Evolutionary conservation across 2,329 filamentous ascomycete genomes (phyloP).

Genomic region (Cadophora sp.): DNA sequence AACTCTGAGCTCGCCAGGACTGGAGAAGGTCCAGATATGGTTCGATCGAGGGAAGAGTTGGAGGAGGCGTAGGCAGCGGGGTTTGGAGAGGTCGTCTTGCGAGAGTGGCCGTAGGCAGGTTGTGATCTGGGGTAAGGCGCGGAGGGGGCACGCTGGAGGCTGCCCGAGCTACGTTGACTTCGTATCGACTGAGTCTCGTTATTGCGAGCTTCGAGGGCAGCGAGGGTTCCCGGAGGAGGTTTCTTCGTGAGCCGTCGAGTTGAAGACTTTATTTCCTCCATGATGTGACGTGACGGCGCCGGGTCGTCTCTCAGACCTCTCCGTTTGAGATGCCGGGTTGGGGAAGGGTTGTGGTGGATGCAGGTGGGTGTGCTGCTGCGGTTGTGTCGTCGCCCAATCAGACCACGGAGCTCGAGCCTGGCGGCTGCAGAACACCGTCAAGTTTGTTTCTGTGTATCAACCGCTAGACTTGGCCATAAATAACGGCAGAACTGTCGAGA

Average conservation of each 20-base stretch:
- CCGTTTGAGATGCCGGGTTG: constrained; percentile 22
- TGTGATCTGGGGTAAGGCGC: constrained; percentile 54
- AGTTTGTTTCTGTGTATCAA: constrained; percentile 12
- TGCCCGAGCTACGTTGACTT: constrained; percentile 69
- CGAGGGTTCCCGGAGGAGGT: constrained; percentile 51
- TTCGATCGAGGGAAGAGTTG: constrained; percentile 46
- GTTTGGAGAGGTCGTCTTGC: constrained; percentile 53
- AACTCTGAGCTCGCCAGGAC: constrained; percentile 40
- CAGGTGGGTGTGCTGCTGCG: constrained; percentile 4
- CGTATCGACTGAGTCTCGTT: constrained; percentile 57
- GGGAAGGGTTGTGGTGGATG: constrained; percentile 1
- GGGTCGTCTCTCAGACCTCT: constrained; percentile 16
- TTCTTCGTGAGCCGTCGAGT: constrained; percentile 70
- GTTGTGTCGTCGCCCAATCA: constrained; percentile 14
- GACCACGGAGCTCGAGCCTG: neutral
- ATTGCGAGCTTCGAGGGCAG: constrained; percentile 58
- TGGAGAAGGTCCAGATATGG: constrained; percentile 42
- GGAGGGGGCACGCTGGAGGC: constrained; percentile 66
- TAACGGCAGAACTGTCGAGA: constrained; percentile 4
- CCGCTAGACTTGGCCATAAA: constrained; percentile 2
- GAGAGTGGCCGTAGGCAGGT: constrained; percentile 44
- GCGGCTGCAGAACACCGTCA: constrained; percentile 12
- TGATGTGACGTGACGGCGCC: constrained; percentile 29
- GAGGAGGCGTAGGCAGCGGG: constrained; percentile 51
- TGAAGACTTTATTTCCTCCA: constrained; percentile 43